These are phyloP conservation scores for Diacronema lutheri DNA, from an alignment of 78 protist species.

Conservation along the genomic window DNA sequence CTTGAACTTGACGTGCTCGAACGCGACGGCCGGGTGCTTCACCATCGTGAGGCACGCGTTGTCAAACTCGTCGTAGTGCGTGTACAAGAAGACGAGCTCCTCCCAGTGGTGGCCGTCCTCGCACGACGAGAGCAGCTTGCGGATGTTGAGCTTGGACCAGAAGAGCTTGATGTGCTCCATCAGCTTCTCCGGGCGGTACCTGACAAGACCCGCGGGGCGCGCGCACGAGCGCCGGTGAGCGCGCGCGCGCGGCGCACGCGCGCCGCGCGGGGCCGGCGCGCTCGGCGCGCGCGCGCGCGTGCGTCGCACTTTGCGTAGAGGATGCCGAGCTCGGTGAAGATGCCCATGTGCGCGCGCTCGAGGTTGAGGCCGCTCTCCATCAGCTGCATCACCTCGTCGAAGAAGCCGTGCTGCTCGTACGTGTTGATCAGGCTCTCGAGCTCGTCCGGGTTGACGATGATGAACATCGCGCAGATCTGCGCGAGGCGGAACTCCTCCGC, in stretches of 20 bases:
- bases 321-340: slow-evolving; percentile 97
- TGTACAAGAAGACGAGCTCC: slow-evolving; percentile 92
- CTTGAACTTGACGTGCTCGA: slow-evolving; percentile 90
- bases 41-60: slow-evolving; percentile 92
- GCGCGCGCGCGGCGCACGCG: too few species aligned
- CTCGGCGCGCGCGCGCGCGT: too few species aligned
- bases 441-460: slow-evolving; percentile 94
- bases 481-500: slow-evolving; percentile 96
- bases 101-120: slow-evolving; percentile 82
- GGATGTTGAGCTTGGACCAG: slow-evolving; percentile 87
- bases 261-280: too few species aligned
- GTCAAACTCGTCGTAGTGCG: slow-evolving; percentile 94
- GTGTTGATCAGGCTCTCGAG: slow-evolving; percentile 47
- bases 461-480: slow-evolving; percentile 93
- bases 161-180: slow-evolving; percentile 95
- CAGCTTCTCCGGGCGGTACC: slow-evolving; percentile 64
- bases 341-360: slow-evolving; percentile 96
- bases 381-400: slow-evolving; percentile 83
- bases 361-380: slow-evolving; percentile 85
- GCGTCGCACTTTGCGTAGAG: slow-evolving; percentile 82
- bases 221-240: too few species aligned
- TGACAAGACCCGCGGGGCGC: too few species aligned
- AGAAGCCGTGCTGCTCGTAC: slow-evolving; percentile 65
- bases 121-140: slow-evolving; percentile 83
- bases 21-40: slow-evolving; percentile 91